phyloP scores from a whole-genome alignment of 2,329 filamentous ascomycete genomes.

The Dryadomyces quercivorus region DNA sequence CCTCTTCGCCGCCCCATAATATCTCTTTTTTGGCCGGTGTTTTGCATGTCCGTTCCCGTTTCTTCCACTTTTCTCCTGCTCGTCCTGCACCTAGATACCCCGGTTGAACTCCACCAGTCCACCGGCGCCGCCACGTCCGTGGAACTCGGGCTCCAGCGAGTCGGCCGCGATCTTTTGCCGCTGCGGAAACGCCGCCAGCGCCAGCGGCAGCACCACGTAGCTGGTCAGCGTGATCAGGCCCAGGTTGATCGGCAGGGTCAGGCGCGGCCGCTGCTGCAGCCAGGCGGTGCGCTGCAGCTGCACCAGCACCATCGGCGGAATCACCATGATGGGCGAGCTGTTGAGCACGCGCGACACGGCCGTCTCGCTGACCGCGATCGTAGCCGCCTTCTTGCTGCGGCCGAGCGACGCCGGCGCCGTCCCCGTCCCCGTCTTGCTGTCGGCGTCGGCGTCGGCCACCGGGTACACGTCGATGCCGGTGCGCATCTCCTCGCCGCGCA shows the following conservation, averaged over 20 bases:
- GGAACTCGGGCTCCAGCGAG: slow-evolving; percentile 76
- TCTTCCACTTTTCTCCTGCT: not conserved
- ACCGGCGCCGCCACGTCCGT: slow-evolving; percentile 61
- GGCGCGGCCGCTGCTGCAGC: slow-evolving; percentile 63
- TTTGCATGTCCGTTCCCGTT: not conserved
- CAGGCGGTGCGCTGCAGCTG: slow-evolving; percentile 73
- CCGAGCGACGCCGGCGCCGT: slow-evolving; percentile 47
- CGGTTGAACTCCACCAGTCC: slow-evolving; percentile 94
- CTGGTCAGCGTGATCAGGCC: slow-evolving; percentile 78
- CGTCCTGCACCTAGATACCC: slow-evolving; percentile 49
- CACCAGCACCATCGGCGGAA: slow-evolving; percentile 79
- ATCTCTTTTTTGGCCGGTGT: too few species aligned
- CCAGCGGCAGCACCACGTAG: slow-evolving; percentile 77
- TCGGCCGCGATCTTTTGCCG: slow-evolving; percentile 68
- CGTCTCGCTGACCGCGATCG: slow-evolving; percentile 83
- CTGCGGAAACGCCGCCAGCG: slow-evolving; percentile 86
- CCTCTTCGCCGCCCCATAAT: too few species aligned
- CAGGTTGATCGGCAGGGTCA: slow-evolving; percentile 75
- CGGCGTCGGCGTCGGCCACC: too few species aligned
- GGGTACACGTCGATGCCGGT: slow-evolving; percentile 88
- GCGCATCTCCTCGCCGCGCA: slow-evolving; percentile 93
- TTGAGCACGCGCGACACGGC: slow-evolving; percentile 86
- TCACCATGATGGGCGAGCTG: slow-evolving; percentile 91
- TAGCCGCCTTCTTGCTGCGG: slow-evolving; percentile 78
- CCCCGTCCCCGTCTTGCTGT: too few species aligned